These are phyloP conservation scores for Trapa incisa DNA, from an alignment of 345 rosid genomes.

Conservation along the genomic window DNA sequence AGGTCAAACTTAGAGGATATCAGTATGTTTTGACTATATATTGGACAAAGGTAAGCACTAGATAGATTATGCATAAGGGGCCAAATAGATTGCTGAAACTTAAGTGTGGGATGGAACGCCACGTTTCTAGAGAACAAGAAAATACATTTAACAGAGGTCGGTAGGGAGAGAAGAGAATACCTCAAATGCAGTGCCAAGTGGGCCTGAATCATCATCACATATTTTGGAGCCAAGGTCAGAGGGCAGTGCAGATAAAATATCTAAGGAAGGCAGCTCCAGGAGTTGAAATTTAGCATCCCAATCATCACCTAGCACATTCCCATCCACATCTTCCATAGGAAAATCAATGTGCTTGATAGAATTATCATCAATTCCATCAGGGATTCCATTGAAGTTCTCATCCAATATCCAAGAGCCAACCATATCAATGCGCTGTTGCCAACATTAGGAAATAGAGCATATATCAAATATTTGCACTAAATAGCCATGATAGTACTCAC, in stretches of 20 bases:
- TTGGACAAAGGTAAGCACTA: not conserved
- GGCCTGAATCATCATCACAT: slow-evolving; percentile 15
- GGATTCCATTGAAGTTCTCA: slow-evolving; percentile 31
- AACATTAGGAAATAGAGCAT: not conserved
- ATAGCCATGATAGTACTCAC: not conserved
- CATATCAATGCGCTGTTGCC: slow-evolving; percentile 20
- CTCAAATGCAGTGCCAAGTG: slow-evolving; percentile 13
- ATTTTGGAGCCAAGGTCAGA: slow-evolving; percentile 21
- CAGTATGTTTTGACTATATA: not conserved
- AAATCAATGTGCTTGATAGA: slow-evolving; percentile 31
- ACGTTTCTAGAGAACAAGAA: not conserved
- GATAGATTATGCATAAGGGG: not conserved
- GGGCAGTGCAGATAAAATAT: slow-evolving; percentile 30
- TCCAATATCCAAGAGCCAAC: slow-evolving; percentile 48
- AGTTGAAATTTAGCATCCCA: slow-evolving; percentile 52
- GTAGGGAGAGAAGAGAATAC: slow-evolving; percentile 25
- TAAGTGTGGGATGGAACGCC: not conserved
- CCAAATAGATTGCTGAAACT: not conserved
- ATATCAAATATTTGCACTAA: not conserved
- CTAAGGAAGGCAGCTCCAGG: slow-evolving; percentile 58
- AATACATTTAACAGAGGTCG: not conserved
- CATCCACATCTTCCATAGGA: slow-evolving; percentile 41
- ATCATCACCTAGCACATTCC: slow-evolving; percentile 27
- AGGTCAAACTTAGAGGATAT: not conserved
- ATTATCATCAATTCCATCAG: slow-evolving; percentile 42